phyloP scores from a whole-genome alignment of 352 stramenopile genomes.

The Aphanomyces euteiches region DNA sequence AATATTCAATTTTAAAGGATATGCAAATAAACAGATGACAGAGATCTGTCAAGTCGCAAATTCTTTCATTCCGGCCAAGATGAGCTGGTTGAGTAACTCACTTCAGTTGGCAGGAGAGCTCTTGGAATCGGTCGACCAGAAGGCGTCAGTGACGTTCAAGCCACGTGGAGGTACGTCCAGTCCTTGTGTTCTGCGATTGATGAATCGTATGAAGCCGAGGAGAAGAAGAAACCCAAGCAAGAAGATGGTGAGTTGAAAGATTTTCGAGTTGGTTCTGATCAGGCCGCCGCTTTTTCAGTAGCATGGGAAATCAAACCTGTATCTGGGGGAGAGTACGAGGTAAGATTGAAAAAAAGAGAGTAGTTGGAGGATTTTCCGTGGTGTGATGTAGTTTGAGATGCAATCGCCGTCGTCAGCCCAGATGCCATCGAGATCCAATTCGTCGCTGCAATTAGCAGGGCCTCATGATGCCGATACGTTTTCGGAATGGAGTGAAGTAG shows the following conservation, averaged over 20 bases:
- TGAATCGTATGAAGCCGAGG: conserved; percentile 7
- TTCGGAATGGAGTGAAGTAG: conserved; percentile 30
- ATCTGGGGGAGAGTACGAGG: conserved; percentile 2
- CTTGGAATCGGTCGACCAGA: conserved; percentile 83
- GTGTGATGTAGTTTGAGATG: background rate
- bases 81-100: conserved; percentile 85
- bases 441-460: background rate
- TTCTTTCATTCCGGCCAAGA: conserved; percentile 32
- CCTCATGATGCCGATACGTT: conserved; percentile 15
- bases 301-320: conserved; percentile 6
- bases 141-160: conserved; percentile 65
- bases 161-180: conserved; percentile 12
- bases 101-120: conserved; percentile 73
- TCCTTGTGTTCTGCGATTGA: background rate
- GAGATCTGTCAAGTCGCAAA: background rate
- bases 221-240: conserved; percentile 26
- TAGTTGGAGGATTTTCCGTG: too few relatives aligned
- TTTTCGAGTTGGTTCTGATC: too few relatives aligned
- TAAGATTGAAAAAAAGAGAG: background rate
- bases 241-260: conserved; percentile 14
- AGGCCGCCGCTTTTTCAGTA: background rate
- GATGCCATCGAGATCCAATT: background rate
- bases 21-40: background rate
- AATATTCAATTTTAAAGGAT: conserved; percentile 10
- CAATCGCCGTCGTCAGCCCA: background rate